phyloP scores from a whole-genome alignment of 352 stramenopile species.

The Phytophthora vignae region DNA sequence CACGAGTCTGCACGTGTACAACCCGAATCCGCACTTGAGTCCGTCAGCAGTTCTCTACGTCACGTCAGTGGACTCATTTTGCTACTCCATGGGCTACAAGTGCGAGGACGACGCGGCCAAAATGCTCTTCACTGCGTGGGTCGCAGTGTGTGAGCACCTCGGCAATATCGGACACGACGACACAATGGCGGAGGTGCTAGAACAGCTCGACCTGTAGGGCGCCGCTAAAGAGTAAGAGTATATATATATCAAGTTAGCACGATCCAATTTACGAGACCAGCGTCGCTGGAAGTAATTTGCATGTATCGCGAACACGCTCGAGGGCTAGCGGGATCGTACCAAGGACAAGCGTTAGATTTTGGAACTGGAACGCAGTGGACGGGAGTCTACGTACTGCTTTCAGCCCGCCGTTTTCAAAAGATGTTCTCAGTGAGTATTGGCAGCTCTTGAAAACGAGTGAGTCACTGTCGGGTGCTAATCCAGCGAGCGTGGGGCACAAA shows the following conservation, averaged over 20 bases:
- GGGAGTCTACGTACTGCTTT: too few relatives aligned
- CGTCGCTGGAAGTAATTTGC: too few relatives aligned
- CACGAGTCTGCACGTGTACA: conserved; percentile 41
- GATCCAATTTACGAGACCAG: neutral
- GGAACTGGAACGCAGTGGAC: too few relatives aligned
- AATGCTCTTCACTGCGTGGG: conserved; percentile 22
- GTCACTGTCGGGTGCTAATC: too few relatives aligned
- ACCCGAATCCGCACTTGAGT: conserved; percentile 29
- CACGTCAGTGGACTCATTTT: conserved; percentile 34
- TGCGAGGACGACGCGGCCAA: conserved; percentile 32
- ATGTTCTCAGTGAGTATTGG: too few relatives aligned
- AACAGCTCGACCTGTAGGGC: neutral
- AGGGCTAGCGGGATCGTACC: too few relatives aligned
- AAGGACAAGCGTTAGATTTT: too few relatives aligned
- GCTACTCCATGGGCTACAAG: conserved; percentile 43
- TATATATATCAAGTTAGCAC: neutral
- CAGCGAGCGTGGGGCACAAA: too few relatives aligned
- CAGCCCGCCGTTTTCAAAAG: too few relatives aligned
- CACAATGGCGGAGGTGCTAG: conserved; percentile 31
- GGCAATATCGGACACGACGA: conserved; percentile 16
- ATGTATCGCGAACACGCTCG: too few relatives aligned
- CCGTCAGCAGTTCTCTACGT: conserved; percentile 35
- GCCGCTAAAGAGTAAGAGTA: neutral
- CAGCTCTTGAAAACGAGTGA: too few relatives aligned
- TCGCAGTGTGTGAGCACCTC: conserved; percentile 27